These are phyloP conservation scores for Neopestalotiopsis sp. DNA, from an alignment of 2,329 filamentous ascomycete genomes.

Conservation along the genomic window DNA sequence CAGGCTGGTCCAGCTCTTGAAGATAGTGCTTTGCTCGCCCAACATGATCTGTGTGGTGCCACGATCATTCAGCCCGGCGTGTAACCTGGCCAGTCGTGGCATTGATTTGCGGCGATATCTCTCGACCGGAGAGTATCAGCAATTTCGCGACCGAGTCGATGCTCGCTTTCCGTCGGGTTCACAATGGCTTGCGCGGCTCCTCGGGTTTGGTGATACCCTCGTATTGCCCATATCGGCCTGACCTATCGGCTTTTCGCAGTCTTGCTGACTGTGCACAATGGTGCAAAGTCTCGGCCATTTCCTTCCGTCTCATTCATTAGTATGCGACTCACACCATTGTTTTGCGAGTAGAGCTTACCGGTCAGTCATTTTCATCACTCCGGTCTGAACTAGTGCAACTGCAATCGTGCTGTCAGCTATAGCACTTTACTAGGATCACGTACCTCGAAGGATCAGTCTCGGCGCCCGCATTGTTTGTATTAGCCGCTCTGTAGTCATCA, in stretches of 20 bases:
- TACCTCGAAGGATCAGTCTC: not conserved
- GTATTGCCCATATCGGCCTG: not conserved
- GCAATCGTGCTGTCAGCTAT: not conserved
- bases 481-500: not conserved
- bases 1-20: not conserved
- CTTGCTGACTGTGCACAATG: not conserved
- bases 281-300: not conserved
- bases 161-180: slow-evolving; percentile 4
- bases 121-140: not conserved
- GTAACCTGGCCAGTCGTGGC: not conserved
- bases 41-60: slow-evolving; percentile 11
- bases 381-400: not conserved
- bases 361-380: not conserved
- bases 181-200: not conserved
- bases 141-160: not conserved
- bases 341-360: not conserved
- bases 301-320: not conserved
- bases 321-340: not conserved
- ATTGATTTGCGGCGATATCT: slow-evolving; percentile 1
- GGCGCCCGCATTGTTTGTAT: not conserved
- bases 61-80: slow-evolving; percentile 4
- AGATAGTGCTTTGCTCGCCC: not conserved
- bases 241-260: not conserved
- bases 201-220: slow-evolving; percentile 6
- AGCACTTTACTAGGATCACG: not conserved